phyloP scores from a whole-genome alignment of 345 rosid genomes.

The Brassica incana region DNA sequence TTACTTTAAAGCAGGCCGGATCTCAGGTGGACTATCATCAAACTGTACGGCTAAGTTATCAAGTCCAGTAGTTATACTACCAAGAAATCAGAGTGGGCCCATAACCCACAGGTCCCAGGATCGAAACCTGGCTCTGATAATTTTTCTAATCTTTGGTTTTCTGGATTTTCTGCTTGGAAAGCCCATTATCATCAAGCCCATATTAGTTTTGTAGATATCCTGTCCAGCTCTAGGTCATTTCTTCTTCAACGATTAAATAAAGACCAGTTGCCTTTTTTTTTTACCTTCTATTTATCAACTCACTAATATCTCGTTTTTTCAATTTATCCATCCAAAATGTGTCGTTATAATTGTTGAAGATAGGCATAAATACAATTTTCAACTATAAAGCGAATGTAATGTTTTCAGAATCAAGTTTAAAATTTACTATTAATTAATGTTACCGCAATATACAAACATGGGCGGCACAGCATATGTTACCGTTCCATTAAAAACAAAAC shows the following conservation, averaged over 20 bases:
- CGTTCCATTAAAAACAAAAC: too few species aligned
- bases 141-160: not conserved
- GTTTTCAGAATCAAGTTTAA: not conserved
- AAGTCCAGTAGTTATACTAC: not conserved
- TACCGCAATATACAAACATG: too few species aligned
- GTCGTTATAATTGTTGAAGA: not conserved
- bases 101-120: constrained; percentile 71
- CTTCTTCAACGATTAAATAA: not conserved
- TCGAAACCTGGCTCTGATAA: constrained; percentile 67
- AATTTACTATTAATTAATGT: not conserved
- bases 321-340: not conserved
- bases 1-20: not conserved
- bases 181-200: constrained; percentile 5
- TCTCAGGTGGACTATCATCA: not conserved
- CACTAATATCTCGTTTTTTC: not conserved
- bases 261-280: not conserved
- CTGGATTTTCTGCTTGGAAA: not conserved
- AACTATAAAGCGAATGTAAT: too few species aligned
- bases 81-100: constrained; percentile 48
- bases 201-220: not conserved
- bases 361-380: not conserved
- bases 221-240: not conserved
- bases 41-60: too few species aligned
- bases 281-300: not conserved
- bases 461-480: too few species aligned